Evolutionary conservation across 148 eudicot genomes (phyloP).

Genomic region (Tetragonia tetragonoides): DNA sequence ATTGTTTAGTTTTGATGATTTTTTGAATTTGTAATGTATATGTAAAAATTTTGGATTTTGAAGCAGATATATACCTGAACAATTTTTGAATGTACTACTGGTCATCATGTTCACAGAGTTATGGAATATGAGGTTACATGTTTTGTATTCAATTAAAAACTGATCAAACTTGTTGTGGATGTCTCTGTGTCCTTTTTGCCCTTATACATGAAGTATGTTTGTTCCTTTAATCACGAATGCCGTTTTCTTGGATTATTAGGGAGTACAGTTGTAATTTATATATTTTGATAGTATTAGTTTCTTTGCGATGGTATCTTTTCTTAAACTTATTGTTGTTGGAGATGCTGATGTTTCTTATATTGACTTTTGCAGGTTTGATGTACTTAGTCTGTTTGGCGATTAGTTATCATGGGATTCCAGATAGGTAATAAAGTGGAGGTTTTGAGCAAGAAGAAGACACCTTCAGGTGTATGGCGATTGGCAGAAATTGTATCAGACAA

Average conservation of each 20-base stretch:
- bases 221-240: not conserved
- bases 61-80: not conserved
- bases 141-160: not conserved
- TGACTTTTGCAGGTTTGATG: not conserved
- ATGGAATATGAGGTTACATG: not conserved
- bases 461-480: not conserved
- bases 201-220: not conserved
- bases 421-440: conserved; percentile 4
- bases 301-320: not conserved
- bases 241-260: not conserved
- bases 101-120: not conserved
- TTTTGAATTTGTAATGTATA: not conserved
- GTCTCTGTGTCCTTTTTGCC: not conserved
- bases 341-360: not conserved
- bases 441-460: not conserved
- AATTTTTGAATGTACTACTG: not conserved
- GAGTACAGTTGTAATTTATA: not conserved
- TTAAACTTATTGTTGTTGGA: not conserved
- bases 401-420: not conserved
- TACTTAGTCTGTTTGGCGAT: not conserved
- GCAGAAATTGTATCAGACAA: not conserved
- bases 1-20: not conserved
- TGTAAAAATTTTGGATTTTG: not conserved
- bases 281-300: not conserved
- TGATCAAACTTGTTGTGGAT: not conserved